These are phyloP conservation scores for Torulaspora gathmanii DNA, from an alignment of 805 yeast species.

Conservation along the genomic window DNA sequence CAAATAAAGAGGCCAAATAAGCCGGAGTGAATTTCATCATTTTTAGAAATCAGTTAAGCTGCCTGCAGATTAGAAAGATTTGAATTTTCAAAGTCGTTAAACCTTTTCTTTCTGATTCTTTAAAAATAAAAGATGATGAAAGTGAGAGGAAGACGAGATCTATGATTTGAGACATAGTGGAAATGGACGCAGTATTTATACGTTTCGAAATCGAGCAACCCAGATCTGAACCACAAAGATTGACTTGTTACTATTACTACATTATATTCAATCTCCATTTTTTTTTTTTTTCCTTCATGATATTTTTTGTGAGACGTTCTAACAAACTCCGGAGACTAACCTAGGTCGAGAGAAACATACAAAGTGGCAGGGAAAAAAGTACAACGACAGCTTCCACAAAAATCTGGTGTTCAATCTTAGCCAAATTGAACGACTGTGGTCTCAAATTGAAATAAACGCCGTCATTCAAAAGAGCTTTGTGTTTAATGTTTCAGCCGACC, in stretches of 20 bases:
- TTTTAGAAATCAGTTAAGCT: neutral
- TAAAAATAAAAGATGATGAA: neutral
- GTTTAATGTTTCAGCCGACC: too few relatives aligned
- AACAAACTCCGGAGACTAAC: neutral
- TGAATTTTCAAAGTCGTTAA: neutral
- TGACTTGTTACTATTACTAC: neutral
- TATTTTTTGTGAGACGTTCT: neutral
- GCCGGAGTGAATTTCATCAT: slow-evolving; percentile 27
- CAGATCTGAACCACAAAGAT: neutral
- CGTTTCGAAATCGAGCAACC: neutral
- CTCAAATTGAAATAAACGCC: too few relatives aligned
- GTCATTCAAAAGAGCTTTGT: too few relatives aligned
- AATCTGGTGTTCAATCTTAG: too few relatives aligned
- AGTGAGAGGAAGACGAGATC: neutral
- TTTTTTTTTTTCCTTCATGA: neutral
- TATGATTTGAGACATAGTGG: neutral
- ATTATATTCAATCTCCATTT: neutral
- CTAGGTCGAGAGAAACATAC: neutral
- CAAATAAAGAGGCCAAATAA: slow-evolving; percentile 25
- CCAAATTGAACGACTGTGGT: too few relatives aligned
- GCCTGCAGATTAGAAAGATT: slow-evolving; percentile 2
- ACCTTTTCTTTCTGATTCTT: slow-evolving; percentile 4
- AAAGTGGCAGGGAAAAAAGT: neutral
- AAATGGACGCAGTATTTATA: slow-evolving; percentile 4
- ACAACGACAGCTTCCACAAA: too few relatives aligned